A percentile compares a stretch with the other conserved stretches of the same genome.
phyloP scores from a whole-genome alignment of 1,284 basidiomycete genomes.

The Leccinum subrobustum region DNA sequence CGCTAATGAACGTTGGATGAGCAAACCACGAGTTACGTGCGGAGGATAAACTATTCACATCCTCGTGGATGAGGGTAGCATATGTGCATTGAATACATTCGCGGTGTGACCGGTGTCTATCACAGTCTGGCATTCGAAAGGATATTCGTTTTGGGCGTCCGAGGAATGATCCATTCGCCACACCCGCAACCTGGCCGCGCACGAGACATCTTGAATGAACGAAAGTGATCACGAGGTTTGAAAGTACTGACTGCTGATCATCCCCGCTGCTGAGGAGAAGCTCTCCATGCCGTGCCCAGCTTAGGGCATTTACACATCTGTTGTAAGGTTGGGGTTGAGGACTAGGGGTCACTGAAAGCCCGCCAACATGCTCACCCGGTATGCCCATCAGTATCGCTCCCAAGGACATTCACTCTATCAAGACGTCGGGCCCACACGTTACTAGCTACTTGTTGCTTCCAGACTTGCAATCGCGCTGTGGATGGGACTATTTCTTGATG shows the following conservation, averaged over 20 bases:
- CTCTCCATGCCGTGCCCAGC: conserved; percentile 78
- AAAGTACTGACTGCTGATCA: conserved; percentile 71
- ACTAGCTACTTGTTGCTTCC: conserved; percentile 26
- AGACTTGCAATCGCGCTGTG: conserved; percentile 27
- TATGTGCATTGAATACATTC: conserved; percentile 88
- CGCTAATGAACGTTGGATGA: conserved; percentile 41
- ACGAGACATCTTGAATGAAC: conserved; percentile 21
- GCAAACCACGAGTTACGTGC: not conserved
- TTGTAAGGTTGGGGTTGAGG: not conserved
- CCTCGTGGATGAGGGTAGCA: conserved; percentile 72
- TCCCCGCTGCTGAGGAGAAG: conserved; percentile 79
- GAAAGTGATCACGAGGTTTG: conserved; percentile 20
- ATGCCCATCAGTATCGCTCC: conserved; percentile 56
- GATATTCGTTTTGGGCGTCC: conserved; percentile 42
- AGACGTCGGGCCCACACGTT: conserved; percentile 32
- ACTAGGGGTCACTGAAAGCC: conserved; percentile 1
- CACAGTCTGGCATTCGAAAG: conserved; percentile 59
- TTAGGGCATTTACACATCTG: conserved; percentile 84
- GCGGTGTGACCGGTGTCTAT: conserved; percentile 79
- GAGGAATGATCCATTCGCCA: conserved; percentile 55
- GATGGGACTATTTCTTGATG: conserved; percentile 15
- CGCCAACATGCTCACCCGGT: conserved; percentile 49
- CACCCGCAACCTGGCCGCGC: conserved; percentile 54
- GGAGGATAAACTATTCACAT: conserved; percentile 45
- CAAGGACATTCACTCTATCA: conserved; percentile 64